Base-by-base conservation (phyloP, 2,329 filamentous ascomycete species). In the Knoxdaviesia capensis region DNA sequence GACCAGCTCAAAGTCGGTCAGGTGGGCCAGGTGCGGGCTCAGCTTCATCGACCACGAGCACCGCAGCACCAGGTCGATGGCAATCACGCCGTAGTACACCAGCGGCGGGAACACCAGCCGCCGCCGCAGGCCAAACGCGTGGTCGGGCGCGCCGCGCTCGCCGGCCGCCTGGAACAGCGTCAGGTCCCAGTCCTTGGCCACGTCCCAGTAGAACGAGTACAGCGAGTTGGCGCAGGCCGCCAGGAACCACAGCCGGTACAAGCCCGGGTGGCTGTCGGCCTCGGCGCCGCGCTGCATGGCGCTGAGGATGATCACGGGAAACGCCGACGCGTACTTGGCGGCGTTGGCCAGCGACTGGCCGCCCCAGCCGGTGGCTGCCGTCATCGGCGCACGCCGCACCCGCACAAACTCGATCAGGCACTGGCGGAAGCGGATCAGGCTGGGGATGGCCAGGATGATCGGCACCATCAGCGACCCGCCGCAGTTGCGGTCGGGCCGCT, bases 181-280 rank as follows among this genome's bases (percentile, higher is more conserved):
- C 47, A 98, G 67, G 54, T 96, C 90, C 90, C 90, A 98, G 65
- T 98, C 90, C 62, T 87, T 90, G 43, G 84, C 71, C 31, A 96
- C 77, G 53, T 98, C 90, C 90, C 90, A 98, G 66, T 90, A 98
- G 64, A 96, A 96, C n/a, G 81, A 86, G 61, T 94, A 98, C 38
- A 81, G 65, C 9, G 84, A 92, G 58, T 98, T 94, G 51, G 90
- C 54, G 33, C 85, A 63, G 31, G 84, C 80, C 37, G 80, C 80
- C 34, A 70, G 59, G 31, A 92, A 63, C 77, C 84, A 90, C 39
- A 64, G 62, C 36, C 63, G 64, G 56, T 73, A 69, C 44, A 72
- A 54, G 1, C 55, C 52, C 3, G 61, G 55, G 46, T 60, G 58
- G 5, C 62, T 58, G 4, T 59, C 51, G 7, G 51, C 56, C 28